phyloP scores from a whole-genome alignment of 2,329 filamentous ascomycete species.

The Aspergillus versicolor region DNA sequence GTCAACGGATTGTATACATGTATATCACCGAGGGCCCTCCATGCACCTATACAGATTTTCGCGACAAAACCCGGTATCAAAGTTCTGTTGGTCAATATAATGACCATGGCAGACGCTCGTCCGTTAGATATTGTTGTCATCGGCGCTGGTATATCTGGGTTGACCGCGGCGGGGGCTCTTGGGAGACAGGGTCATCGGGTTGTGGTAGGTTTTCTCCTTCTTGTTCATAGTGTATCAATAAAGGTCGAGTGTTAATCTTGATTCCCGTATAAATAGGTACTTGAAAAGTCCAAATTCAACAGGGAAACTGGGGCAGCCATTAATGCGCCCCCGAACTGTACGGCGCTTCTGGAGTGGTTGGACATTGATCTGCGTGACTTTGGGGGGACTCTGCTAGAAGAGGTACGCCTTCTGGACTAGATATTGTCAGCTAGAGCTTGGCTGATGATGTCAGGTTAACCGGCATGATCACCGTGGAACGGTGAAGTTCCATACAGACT shows the following conservation, averaged over 20 bases:
- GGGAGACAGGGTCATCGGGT: constrained; percentile 34
- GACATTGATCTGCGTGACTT: constrained; percentile 21
- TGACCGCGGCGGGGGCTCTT: constrained; percentile 33
- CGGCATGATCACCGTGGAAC: constrained; percentile 18
- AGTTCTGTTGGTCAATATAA: too few species aligned
- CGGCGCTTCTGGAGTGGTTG: constrained; percentile 26
- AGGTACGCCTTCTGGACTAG: constrained; percentile 10
- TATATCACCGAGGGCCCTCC: too few species aligned
- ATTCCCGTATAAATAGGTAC: constrained; percentile 20
- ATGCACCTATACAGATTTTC: fast-evolving
- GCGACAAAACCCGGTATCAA: too few species aligned
- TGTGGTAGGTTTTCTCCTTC: constrained; percentile 22
- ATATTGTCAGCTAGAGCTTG: not conserved
- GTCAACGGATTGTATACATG: too few species aligned
- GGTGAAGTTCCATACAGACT: constrained; percentile 19
- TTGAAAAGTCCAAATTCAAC: constrained; percentile 27
- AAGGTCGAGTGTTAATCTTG: too few species aligned
- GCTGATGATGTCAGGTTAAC: constrained; percentile 17
- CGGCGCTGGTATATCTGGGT: constrained; percentile 36
- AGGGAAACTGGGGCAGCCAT: constrained; percentile 28
- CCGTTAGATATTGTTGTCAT: constrained; percentile 26
- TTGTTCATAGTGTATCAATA: too few species aligned
- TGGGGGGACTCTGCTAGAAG: constrained; percentile 24
- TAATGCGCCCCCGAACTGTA: constrained; percentile 28
- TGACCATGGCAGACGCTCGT: not conserved